phyloP scores from a whole-genome alignment of 2,329 filamentous ascomycete genomes.

The Diaporthe sp. region DNA sequence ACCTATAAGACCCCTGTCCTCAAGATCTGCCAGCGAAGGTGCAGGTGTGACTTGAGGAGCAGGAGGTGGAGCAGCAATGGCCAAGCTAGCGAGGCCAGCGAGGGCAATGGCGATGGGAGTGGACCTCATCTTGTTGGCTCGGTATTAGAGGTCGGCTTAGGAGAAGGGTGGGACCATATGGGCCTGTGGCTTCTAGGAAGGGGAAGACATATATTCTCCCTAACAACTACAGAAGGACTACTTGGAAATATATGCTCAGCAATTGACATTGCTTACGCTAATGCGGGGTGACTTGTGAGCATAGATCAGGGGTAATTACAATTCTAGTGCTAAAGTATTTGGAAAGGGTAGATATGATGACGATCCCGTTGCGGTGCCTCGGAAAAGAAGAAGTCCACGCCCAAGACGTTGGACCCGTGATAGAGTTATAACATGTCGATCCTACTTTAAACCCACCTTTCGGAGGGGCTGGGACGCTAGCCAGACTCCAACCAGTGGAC shows the following conservation, averaged over 20 bases:
- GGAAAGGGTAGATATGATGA: background rate
- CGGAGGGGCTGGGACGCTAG: background rate
- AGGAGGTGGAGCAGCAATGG: background rate
- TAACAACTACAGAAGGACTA: background rate
- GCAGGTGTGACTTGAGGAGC: background rate
- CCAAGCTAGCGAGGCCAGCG: background rate
- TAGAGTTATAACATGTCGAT: background rate
- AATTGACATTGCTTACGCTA: background rate
- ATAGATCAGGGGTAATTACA: background rate
- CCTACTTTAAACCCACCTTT: background rate
- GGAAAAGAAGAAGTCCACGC: background rate
- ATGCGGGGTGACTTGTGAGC: background rate
- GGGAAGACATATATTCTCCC: background rate
- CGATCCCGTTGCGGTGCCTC: background rate
- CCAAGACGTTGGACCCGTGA: background rate
- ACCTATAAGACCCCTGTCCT: background rate
- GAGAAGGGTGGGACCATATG: background rate
- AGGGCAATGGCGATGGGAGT: background rate
- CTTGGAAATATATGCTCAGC: background rate
- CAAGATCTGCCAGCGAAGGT: background rate
- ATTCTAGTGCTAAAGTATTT: background rate
- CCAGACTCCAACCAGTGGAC: background rate
- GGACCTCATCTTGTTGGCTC: background rate
- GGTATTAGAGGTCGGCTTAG: background rate
- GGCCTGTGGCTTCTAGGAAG: background rate